Percentiles rank a stretch among this genome's conserved stretches.
Conservation (phyloP, 768 basidiomycete genomes). For the Trametes coccinea region DNA sequence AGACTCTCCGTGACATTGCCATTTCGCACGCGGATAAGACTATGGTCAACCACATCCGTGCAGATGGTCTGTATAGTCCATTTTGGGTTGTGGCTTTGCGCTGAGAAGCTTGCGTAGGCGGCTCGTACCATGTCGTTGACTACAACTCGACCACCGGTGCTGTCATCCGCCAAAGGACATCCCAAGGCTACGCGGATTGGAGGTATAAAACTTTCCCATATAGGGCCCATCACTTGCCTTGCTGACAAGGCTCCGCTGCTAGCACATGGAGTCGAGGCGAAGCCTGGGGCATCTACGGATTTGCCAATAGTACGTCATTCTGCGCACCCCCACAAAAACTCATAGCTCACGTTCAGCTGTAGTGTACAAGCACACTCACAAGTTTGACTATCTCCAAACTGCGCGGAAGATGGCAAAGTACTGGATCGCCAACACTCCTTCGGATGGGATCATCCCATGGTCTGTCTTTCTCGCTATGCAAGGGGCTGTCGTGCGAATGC, state of each 20-base stretch:
- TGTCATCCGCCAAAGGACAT: constrained; percentile 56
- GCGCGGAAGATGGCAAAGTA: constrained; percentile 58
- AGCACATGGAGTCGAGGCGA: constrained; percentile 79
- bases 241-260: background rate
- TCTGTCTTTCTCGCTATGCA: constrained; percentile 28
- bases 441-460: constrained; percentile 70
- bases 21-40: constrained; percentile 66
- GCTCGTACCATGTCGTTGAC: constrained; percentile 56
- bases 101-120: constrained; percentile 22
- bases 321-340: background rate
- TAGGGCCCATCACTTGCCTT: background rate
- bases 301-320: constrained; percentile 57
- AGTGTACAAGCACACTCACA: constrained; percentile 62
- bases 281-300: constrained; percentile 71
- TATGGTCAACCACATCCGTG: constrained; percentile 63
- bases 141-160: constrained; percentile 65
- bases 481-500: background rate
- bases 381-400: constrained; percentile 56
- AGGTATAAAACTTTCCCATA: constrained; percentile 22
- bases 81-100: background rate
- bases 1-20: constrained; percentile 59
- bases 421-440: constrained; percentile 60
- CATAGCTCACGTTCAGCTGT: background rate
- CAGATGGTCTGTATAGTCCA: constrained; percentile 48
- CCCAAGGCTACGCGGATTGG: constrained; percentile 60